Base-by-base conservation (phyloP, 164 flowering plant species). In the Brasenia schreberi region DNA sequence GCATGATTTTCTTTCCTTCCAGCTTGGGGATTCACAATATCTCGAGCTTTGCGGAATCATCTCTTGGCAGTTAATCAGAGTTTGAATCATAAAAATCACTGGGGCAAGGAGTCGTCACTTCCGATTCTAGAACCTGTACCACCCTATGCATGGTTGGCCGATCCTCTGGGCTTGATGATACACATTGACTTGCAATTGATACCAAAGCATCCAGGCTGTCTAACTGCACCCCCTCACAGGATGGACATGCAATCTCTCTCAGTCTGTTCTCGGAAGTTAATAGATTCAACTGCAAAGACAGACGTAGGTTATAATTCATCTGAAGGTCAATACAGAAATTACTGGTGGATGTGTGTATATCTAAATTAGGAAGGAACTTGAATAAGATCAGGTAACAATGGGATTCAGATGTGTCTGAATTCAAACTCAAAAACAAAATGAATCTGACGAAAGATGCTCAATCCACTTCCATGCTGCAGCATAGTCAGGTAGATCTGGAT, bases 71-170 rank as follows among this genome's bases (percentile, higher is more conserved):
- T 45, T 45, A 61, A 4, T 89, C 97, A 2, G 97, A 87, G 83
- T 69, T 84, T 43, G 97, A 88, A 74, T 94, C 98, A 12, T 90
- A 88, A 68, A 90, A 90, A 66, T 93, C 98, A 71, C 98, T 93
- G 43, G 96, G 97, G 76, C 96, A 91, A 5, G 98, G 97, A 42
- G 98, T 89, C 88, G 84, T 86, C 63, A 91, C 96, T 75, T 85
- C 97, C 12, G 97, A 85, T 77, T 94, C 98, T 17, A 94, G 84
- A 45, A 87, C 66, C 74, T 89, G 97, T 58, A 89, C 84, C 62
- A 91, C 93, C 76, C 93, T 76, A 73, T 91, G 96, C 97, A 91
- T 91, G 66, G 99, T 87, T 6, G 96, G 97, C 6, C 97, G 79
- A 14, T 94, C 96, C 72, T 89, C 97, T 7, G 98, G 89, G 69